Conservation (phyloP, 257 asterid species). For the Solanum sparsipilum region DNA sequence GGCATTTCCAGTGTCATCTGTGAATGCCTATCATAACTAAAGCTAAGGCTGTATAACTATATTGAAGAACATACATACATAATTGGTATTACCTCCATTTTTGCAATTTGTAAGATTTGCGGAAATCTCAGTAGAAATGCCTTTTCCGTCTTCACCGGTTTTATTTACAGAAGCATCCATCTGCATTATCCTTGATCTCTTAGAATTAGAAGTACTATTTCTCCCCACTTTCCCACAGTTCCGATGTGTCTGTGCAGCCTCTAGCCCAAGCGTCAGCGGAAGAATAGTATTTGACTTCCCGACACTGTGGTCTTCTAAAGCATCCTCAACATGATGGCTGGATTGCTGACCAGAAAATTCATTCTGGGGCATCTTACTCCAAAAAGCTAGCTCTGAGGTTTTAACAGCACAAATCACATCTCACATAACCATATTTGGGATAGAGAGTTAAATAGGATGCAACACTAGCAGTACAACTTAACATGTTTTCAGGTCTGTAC, state of each 20-base stretch:
- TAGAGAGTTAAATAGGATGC: neutral
- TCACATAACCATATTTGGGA: constrained; percentile 14
- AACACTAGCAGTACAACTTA: neutral
- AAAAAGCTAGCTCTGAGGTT: constrained; percentile 25
- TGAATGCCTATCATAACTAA: neutral
- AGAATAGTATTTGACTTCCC: constrained; percentile 19
- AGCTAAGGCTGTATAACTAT: neutral
- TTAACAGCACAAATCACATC: constrained; percentile 26
- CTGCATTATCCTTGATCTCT: constrained; percentile 47
- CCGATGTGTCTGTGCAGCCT: constrained; percentile 27
- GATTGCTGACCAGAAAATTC: constrained; percentile 28
- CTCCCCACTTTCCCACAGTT: constrained; percentile 43
- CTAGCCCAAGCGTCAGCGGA: constrained; percentile 18
- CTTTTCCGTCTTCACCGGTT: constrained; percentile 31
- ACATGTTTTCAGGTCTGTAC: neutral
- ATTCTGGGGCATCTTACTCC: constrained; percentile 34
- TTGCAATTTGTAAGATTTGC: constrained; percentile 33
- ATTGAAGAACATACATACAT: neutral
- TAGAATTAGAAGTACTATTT: constrained; percentile 32
- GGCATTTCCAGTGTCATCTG: neutral
- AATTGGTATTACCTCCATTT: constrained; percentile 33
- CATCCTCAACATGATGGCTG: constrained; percentile 17
- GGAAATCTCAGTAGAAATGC: constrained; percentile 29
- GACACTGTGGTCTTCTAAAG: constrained; percentile 18
- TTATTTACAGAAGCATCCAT: constrained; percentile 33